Percentiles rank a stretch among this genome's conserved stretches.
Conservation (phyloP, 495 filamentous ascomycete species). For the Podospora bellae-mahoneyi region DNA sequence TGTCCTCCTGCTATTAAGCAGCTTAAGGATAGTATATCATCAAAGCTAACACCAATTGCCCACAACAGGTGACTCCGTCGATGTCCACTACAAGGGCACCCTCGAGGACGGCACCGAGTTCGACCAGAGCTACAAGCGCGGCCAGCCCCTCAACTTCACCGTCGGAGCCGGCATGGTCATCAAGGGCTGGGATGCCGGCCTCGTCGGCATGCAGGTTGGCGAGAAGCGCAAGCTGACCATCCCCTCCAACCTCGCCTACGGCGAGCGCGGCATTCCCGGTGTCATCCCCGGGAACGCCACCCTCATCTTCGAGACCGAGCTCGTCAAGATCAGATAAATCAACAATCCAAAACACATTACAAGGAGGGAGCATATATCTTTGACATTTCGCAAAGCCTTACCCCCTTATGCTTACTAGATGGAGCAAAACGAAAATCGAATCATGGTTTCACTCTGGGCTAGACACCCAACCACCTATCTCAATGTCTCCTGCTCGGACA, state of each 20-base stretch:
- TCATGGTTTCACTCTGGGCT: not conserved
- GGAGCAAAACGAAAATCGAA: not conserved
- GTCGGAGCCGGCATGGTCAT: slow-evolving; percentile 74
- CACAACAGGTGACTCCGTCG: slow-evolving; percentile 28
- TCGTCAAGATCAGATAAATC: slow-evolving; percentile 73
- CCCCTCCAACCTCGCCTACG: slow-evolving; percentile 72
- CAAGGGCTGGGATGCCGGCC: slow-evolving; percentile 78
- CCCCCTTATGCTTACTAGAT: slow-evolving; percentile 1
- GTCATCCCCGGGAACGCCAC: slow-evolving; percentile 44
- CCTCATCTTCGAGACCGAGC: slow-evolving; percentile 75
- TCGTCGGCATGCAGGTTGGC: slow-evolving; percentile 85
- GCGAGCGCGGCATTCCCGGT: slow-evolving; percentile 58
- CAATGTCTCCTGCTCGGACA: not conserved
- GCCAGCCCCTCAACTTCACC: slow-evolving; percentile 63
- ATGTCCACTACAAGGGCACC: slow-evolving; percentile 36
- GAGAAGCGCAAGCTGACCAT: slow-evolving; percentile 78
- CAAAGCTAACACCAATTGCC: not conserved
- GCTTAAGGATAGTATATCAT: not conserved
- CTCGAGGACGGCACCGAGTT: slow-evolving; percentile 35
- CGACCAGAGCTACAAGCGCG: slow-evolving; percentile 56
- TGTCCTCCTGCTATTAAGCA: not conserved
- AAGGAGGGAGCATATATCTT: not conserved
- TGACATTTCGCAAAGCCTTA: not conserved
- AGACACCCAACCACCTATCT: not conserved
- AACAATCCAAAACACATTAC: slow-evolving; percentile 15